A percentile compares a stretch with the other conserved stretches of the same genome.
Conservation (phyloP, 345 rosid species). For the Brassica juncea region DNA sequence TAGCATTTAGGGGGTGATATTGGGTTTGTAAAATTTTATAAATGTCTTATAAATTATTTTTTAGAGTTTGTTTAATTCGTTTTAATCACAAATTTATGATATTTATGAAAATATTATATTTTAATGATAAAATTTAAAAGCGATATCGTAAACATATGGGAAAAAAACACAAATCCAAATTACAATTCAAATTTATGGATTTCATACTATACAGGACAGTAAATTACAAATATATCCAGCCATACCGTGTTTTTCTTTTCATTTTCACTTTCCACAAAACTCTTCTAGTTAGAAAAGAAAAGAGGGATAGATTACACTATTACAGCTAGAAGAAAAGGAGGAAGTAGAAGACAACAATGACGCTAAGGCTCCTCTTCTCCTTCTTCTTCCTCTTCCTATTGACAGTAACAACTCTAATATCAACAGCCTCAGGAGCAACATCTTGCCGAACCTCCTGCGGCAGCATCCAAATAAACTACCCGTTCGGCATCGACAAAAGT, state of each 20-base stretch:
- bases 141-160: too few relatives aligned
- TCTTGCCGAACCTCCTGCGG: constrained; percentile 70
- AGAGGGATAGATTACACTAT: too few relatives aligned
- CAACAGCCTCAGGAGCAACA: constrained; percentile 25
- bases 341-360: constrained; percentile 16
- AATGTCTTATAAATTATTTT: too few relatives aligned
- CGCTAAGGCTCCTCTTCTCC: constrained; percentile 10
- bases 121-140: too few relatives aligned
- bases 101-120: too few relatives aligned
- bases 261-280: too few relatives aligned
- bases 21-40: too few relatives aligned
- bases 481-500: constrained; percentile 80
- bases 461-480: constrained; percentile 64
- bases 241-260: too few relatives aligned
- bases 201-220: neutral
- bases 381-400: constrained; percentile 28
- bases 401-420: constrained; percentile 24
- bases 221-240: too few relatives aligned
- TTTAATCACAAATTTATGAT: too few relatives aligned
- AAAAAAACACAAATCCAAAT: neutral
- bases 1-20: too few relatives aligned
- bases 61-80: too few relatives aligned
- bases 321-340: neutral
- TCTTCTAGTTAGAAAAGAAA: neutral
- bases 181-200: neutral